Conservation (phyloP, 345 rosid species). For the Mercurialis annua region DNA sequence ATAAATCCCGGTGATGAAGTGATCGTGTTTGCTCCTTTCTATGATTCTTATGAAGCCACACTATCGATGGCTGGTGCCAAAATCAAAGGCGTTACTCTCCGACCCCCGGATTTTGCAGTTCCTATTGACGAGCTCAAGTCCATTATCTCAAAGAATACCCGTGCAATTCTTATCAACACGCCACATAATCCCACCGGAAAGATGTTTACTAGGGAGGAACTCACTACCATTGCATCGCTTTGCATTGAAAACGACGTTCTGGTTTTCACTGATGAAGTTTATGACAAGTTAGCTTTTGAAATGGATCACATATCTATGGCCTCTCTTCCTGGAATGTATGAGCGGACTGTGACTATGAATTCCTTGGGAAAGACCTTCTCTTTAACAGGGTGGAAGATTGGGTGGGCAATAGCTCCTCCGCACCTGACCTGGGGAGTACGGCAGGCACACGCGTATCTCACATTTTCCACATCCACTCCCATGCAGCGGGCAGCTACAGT, state of each 20-base stretch:
- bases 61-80: slow-evolving; percentile 97
- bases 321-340: slow-evolving; percentile 93
- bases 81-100: slow-evolving; percentile 65
- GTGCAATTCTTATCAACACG: slow-evolving; percentile 80
- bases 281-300: slow-evolving; percentile 86
- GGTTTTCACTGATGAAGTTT: slow-evolving; percentile 84
- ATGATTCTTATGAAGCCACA: slow-evolving; percentile 92
- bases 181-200: slow-evolving; percentile 97
- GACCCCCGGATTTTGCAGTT: slow-evolving; percentile 71
- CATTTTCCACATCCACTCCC: slow-evolving; percentile 83
- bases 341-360: slow-evolving; percentile 84
- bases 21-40: slow-evolving; percentile 84
- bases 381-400: slow-evolving; percentile 96
- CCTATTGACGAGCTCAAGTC: slow-evolving; percentile 82
- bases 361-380: slow-evolving; percentile 94
- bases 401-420: slow-evolving; percentile 95
- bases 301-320: slow-evolving; percentile 91
- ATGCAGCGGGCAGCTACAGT: slow-evolving; percentile 71
- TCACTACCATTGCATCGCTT: slow-evolving; percentile 55
- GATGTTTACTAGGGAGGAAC: slow-evolving; percentile 84
- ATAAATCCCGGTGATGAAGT: slow-evolving; percentile 96
- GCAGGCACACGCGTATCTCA: slow-evolving; percentile 86
- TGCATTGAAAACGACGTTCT: slow-evolving; percentile 88
- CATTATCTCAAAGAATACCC: slow-evolving; percentile 57
- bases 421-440: slow-evolving; percentile 89